A percentile compares a stretch with the other conserved stretches of the same genome.
Evolutionary conservation across 129 eudicot species (phyloP).

Genomic region (Deinandra increscens): DNA sequence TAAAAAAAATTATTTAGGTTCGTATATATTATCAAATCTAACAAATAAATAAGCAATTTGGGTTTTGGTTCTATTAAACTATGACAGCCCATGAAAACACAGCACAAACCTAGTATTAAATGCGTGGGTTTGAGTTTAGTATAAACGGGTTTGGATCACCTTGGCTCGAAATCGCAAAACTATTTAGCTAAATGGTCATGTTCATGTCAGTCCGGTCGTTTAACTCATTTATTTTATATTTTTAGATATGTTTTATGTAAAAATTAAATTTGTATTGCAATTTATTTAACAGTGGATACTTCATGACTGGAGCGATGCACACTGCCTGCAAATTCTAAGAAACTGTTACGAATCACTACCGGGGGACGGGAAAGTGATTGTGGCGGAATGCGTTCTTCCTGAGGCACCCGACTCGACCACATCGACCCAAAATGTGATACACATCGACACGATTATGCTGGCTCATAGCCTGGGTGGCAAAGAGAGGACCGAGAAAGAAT

Average conservation of each 20-base stretch:
- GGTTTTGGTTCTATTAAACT: too few relatives aligned
- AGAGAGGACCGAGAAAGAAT: constrained; percentile 75
- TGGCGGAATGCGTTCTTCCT: constrained; percentile 65
- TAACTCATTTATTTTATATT: too few relatives aligned
- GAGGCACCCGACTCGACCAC: constrained; percentile 56
- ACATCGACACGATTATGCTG: constrained; percentile 69
- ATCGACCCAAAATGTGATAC: constrained; percentile 50
- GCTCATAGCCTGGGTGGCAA: constrained; percentile 78
- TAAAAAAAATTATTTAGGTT: not conserved
- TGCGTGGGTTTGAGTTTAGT: too few relatives aligned
- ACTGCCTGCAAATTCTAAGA: constrained; percentile 58
- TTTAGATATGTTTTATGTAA: too few relatives aligned
- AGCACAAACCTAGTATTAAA: too few relatives aligned
- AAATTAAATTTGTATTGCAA: too few relatives aligned
- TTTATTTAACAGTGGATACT: constrained; percentile 56
- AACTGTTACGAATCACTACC: constrained; percentile 67
- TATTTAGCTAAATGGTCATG: too few relatives aligned
- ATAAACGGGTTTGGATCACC: too few relatives aligned
- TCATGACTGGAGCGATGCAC: constrained; percentile 83
- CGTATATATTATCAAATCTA: not conserved
- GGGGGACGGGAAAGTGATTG: constrained; percentile 61
- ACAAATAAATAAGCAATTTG: too few relatives aligned
- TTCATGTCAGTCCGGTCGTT: too few relatives aligned
- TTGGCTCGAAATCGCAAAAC: too few relatives aligned
- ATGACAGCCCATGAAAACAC: too few relatives aligned